Evolutionary conservation across 805 yeast genomes (phyloP), one percentile per base, ranked within the genome.

Genomic region (Kodamaea hsintzibuensis): DNA sequence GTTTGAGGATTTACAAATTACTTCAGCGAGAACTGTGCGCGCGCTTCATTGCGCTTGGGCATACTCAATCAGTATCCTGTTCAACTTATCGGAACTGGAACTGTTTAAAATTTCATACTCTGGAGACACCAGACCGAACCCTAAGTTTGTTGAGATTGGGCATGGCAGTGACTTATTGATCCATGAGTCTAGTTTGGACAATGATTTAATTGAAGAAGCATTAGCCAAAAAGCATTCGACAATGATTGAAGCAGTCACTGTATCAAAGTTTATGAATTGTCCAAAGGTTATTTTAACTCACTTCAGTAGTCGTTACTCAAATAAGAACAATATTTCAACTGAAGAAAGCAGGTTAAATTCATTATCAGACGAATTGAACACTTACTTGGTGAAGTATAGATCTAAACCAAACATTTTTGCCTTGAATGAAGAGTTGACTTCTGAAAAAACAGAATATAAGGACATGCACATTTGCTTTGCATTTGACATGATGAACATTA

Each of bases 161-260:
- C 55, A 64, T 17, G 67, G 74, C 10, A 82, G 90, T 25, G 93
- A 91, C 64, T 67, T 95, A 48, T 76, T 95, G 55, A 85, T 95
- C 48, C 99, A 95, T 68, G 99, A 95, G 68, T 92, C 98, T 0
- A 90, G 99, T 0, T 80, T 95, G 57, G 97, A 90, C 54, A 89
- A 91, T 67, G 89, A 81, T 33, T 75, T 91, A 47, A 72, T 78
- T 6, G 84, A 81, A 51, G 98, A 91, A 67, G 99, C 99, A 0
- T 69, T 81, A 25, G 78, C 81, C 35, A 95, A 95, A 66, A 82
- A 83, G 56, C 99, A 95, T 66, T 85, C 96, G 12, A 95, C 99
- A 0, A 82, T 91, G 53, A 81, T 88, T 17, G 98, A 93, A 64
- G 98, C 98, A 0, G 77, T 92, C 27, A 74, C 73, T 13, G 84